Conservation (phyloP, 805 yeast genomes). For the Candida arabinofermentans region DNA sequence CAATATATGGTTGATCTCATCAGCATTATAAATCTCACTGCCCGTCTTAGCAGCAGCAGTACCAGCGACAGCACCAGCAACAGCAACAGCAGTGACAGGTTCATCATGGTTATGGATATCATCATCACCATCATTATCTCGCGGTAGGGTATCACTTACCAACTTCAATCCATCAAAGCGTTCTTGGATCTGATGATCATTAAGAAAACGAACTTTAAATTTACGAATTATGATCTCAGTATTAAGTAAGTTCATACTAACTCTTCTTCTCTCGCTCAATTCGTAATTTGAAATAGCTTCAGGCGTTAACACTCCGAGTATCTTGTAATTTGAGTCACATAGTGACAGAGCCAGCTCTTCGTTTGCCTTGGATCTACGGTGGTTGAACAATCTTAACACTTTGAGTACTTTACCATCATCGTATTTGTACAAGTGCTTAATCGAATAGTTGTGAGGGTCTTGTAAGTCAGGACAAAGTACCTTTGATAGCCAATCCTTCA, state of each 20-base stretch:
- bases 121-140: no score
- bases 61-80: no score
- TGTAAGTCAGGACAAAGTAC: constrained; percentile 4
- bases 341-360: constrained; percentile 10
- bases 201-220: constrained; percentile 10
- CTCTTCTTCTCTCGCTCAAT: constrained; percentile 13
- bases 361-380: not conserved
- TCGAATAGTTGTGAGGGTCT: not conserved
- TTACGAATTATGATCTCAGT: constrained; percentile 11
- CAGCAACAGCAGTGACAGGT: not conserved
- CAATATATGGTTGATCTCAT: constrained; percentile 3
- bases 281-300: constrained; percentile 16
- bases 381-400: constrained; percentile 9
- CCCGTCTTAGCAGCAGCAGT: no score
- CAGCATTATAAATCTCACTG: not conserved
- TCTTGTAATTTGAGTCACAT: constrained; percentile 17
- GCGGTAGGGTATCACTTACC: not conserved
- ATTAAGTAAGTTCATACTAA: constrained; percentile 13
- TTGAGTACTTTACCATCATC: constrained; percentile 8
- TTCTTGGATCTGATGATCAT: constrained; percentile 8
- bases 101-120: not conserved
- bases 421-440: constrained; percentile 1
- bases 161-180: constrained; percentile 7
- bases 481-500: constrained; percentile 13
- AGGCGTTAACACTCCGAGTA: constrained; percentile 11